These are phyloP conservation scores for Cytospora paraplurivora DNA, from an alignment of 2,329 filamentous ascomycete genomes.

Conservation along the genomic window DNA sequence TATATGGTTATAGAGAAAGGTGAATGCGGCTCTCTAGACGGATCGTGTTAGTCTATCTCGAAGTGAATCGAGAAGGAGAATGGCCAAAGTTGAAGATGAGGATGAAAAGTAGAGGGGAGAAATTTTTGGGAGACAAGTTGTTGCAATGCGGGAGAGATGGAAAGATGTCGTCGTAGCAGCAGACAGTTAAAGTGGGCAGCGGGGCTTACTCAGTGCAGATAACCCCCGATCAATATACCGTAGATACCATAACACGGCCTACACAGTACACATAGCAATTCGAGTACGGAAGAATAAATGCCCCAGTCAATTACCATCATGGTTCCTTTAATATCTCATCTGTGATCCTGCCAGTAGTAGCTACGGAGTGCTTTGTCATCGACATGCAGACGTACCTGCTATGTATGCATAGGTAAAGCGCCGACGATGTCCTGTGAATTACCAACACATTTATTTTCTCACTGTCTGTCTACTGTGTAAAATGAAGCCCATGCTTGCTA, in stretches of 20 bases:
- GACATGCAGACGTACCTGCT: background rate
- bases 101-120: slow-evolving; percentile 25
- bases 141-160: slow-evolving; percentile 26
- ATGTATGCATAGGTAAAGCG: background rate
- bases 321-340: background rate
- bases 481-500: background rate
- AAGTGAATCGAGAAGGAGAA: slow-evolving; percentile 22
- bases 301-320: background rate
- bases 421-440: background rate
- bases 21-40: slow-evolving; percentile 18
- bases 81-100: slow-evolving; percentile 13
- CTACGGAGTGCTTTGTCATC: background rate
- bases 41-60: slow-evolving; percentile 14
- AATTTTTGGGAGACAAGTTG: slow-evolving; percentile 23
- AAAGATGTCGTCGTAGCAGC: slow-evolving; percentile 24
- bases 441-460: background rate
- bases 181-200: slow-evolving; percentile 20
- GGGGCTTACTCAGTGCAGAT: slow-evolving; percentile 27
- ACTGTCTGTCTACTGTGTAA: background rate
- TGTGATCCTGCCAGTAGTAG: background rate
- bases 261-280: background rate
- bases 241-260: background rate
- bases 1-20: slow-evolving; percentile 33
- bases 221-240: slow-evolving; percentile 1
- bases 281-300: background rate